Base-by-base conservation (phyloP, 2,329 filamentous ascomycete species). In the Zasmidium cellare region DNA sequence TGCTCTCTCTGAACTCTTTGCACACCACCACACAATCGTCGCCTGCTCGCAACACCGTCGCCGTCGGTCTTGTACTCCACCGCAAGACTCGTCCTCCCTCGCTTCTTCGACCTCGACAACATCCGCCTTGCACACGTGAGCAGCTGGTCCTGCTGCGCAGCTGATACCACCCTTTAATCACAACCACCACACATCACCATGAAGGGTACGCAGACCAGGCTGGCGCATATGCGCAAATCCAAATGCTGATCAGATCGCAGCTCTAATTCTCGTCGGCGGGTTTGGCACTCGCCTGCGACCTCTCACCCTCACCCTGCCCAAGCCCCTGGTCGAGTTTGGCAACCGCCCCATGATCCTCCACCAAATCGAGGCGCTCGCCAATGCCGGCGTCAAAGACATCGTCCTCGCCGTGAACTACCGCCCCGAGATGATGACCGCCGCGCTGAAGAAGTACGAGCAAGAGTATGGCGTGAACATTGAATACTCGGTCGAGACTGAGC, bases 321-420 rank as follows among this genome's bases (percentile, higher is more conserved):
- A 97, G 80, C 93, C 94, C 66, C 85, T 99, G 68, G 94, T 99
- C 72, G 93, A 99, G 80, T 99, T 99, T 74, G 92, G 87, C 74
- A 99, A 99, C 85, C 93, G 94, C 80, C 94, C 92, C 75, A 99
- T 99, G 93, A 97, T 99, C 77, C 84, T 96, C 72, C 93, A 97
- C 80, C 93, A 99, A 80, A 91, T 99, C 70, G 92, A 97, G 80
- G 92, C 91, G 66, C 85, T 99, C 67, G 93, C 94, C 68, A 89
- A 87, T 60, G 93, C 92, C 58, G 93, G 93, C 75, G 94, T 97
- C 65, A 97, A 91, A 62, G 92, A 97, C 80, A 96, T 99, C 72
- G 93, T 99, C 56, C 86, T 99, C 58, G 93, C 94, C 62, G 94
- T 99, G 77, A 99, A 99, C 85, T 99, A 99, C 83, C 87, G 93